Base-by-base conservation (phyloP, 169 alveolate species). In the Amoebophrya sp. region DNA sequence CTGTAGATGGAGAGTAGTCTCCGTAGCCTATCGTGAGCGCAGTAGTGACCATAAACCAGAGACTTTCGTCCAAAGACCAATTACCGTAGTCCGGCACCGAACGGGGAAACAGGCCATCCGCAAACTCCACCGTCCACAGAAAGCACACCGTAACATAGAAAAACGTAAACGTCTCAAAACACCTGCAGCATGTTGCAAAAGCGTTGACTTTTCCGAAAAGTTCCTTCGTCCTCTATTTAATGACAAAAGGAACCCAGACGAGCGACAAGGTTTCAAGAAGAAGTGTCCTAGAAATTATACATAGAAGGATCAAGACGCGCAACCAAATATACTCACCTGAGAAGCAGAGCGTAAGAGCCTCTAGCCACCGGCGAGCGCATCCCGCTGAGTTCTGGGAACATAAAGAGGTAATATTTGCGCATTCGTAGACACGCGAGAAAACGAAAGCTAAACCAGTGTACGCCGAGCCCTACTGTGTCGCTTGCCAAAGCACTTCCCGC, bases 1-100 rank as follows among this genome's bases (percentile, higher is more conserved):
- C 2, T 36, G 83, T 65, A 36, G n/a, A 29, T 36, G 83, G 83
- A 10, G 83, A 29, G 83, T 65, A 65, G 83, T 65, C 83, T 6
- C 83, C 83, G 83, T 65, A 65, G 36, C 83, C 83, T 29, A 65
- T 65, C 33, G 83, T 65, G 39, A 65, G 18, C 83, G 83, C 83
- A 10, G 83, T 26, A 29, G 83, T 12, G 36, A 36, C 1, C 36
- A 65, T 36, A 26, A 65, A 65, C 83, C 83, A 65, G 33, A 65
- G 83, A 6, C 83, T 26, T 10, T 29, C 83, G 83, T 65, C 83
- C 83, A 65, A 36, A 29, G 83, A 26, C 83, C 83, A 65, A 36
- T 6, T 26, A 36, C n/a, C 2, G 39, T 29, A 29, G 33, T 6
- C 2, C 33, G 83, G 83, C 33, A 65, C 33, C 38, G 1, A 36